Conservation (phyloP, 2,329 filamentous ascomycete species). For the Penicillium olsonii region DNA sequence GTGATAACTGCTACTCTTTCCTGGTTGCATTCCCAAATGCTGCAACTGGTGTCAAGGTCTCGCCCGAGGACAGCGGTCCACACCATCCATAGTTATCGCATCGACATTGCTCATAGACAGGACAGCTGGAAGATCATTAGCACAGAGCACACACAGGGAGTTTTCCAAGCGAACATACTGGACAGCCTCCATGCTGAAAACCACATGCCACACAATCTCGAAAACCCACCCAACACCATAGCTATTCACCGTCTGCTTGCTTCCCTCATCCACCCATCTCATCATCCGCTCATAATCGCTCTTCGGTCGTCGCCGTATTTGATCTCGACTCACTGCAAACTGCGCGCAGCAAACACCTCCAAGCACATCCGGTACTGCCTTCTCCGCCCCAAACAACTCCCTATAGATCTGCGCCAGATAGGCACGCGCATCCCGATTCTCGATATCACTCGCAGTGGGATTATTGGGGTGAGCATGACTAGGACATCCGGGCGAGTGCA, state of each 20-base stretch:
- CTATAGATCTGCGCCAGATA: conserved; percentile 18
- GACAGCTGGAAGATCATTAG: not conserved
- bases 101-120: conserved; percentile 6
- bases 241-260: conserved; percentile 7
- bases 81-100: conserved; percentile 11
- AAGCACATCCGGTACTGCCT: conserved; percentile 9
- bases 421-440: conserved; percentile 23
- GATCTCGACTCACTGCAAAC: conserved; percentile 25
- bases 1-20: not conserved
- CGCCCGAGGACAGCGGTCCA: not conserved
- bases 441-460: conserved; percentile 22
- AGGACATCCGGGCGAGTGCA: conserved; percentile 37
- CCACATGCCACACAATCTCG: conserved; percentile 28
- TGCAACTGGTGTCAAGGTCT: not conserved
- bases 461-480: conserved; percentile 31
- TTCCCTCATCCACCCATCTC: conserved; percentile 18
- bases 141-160: not conserved
- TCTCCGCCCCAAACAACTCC: conserved; percentile 12
- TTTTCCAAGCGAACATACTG: conserved; percentile 12
- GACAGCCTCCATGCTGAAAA: conserved; percentile 20
- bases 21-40: not conserved
- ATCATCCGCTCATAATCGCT: conserved; percentile 24
- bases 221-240: conserved; percentile 24
- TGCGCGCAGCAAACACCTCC: conserved; percentile 24
- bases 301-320: conserved; percentile 17